Evolutionary conservation across 2,329 filamentous ascomycete genomes (phyloP), one percentile per base, ranked within the genome.

Genomic region (Plenodomus biglobosus): DNA sequence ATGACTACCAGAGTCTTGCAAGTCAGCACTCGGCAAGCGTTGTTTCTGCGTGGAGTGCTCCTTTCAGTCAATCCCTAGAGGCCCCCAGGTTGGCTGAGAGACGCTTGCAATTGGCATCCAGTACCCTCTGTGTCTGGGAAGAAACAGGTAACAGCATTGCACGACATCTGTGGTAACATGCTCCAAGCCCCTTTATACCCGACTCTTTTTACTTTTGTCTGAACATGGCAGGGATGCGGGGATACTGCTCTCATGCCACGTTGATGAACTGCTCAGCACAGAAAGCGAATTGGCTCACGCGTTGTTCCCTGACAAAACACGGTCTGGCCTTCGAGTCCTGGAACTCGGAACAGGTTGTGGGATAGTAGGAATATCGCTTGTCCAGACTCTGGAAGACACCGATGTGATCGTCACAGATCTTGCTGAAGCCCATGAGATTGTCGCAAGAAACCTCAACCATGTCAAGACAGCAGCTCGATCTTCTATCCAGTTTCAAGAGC

Each of bases 121-220:
- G 71, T 18, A 59, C 72, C 5, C 62, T 63, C 4, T 58, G 85
- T 8, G 68, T 88, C 38, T 85, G 81, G 75, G 86, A 89, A 65
- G 86, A 88, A 61, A 86, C 84, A 0, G 85, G 85, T 3, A 85
- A 89, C 61, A 87, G 84, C 64, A 88, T 89, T 61, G 86, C 86
- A 5, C 76, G 85, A 36, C 86, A 89, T 72, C 77, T 88, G 40
- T 89, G 86, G 86, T 85, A 75, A 70, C n/a, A 30, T 30, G 27
- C 20, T 36, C 45, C 37, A 34, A 17, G 18, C 35, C 20, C 27
- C 27, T 32, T n/a, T 16, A 20, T n/a, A 17, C 43, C 27, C 2
- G 17, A 36, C 8, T 18, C 22, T 20, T 8, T n/a, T 19, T 8
- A 10, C 19, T 16, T 22, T 15, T 37, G 18, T 41, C 46, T 51